phyloP scores from a whole-genome alignment of 2,329 filamentous ascomycete genomes.

The Hypoxylon sp. region DNA sequence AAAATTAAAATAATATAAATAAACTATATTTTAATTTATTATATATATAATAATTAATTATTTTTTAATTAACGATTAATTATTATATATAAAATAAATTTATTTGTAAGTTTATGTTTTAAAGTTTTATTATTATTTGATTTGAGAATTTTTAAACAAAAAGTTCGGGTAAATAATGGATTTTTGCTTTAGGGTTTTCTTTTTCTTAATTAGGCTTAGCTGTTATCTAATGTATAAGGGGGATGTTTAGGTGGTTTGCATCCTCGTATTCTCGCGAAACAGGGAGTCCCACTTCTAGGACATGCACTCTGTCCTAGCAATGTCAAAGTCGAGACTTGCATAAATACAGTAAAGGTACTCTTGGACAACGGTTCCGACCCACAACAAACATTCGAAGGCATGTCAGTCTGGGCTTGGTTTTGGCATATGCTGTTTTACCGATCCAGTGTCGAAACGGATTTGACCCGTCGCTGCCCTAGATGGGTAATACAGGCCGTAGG shows the following conservation, averaged over 20 bases:
- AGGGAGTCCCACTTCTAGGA: constrained; percentile 37
- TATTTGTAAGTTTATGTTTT: no score
- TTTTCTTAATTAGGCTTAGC: no score
- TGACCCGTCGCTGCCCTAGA: not conserved
- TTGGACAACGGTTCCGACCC: constrained; percentile 21
- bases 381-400: constrained; percentile 18
- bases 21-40: not conserved
- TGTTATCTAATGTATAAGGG: no score
- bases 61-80: not conserved
- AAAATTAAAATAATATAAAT: not conserved
- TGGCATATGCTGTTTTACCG: not conserved
- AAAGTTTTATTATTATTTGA: not conserved
- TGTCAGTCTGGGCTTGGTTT: constrained; percentile 35
- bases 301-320: constrained; percentile 22
- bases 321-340: not conserved
- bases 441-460: not conserved
- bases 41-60: not conserved
- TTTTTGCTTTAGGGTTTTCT: no score
- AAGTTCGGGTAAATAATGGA: not conserved
- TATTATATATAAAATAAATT: not conserved
- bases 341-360: constrained; percentile 9
- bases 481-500: not conserved
- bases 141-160: not conserved
- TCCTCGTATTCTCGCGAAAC: constrained; percentile 18
- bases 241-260: no score